Conservation (phyloP, 2,329 filamentous ascomycete species). For the Sporothrix curviconia region DNA sequence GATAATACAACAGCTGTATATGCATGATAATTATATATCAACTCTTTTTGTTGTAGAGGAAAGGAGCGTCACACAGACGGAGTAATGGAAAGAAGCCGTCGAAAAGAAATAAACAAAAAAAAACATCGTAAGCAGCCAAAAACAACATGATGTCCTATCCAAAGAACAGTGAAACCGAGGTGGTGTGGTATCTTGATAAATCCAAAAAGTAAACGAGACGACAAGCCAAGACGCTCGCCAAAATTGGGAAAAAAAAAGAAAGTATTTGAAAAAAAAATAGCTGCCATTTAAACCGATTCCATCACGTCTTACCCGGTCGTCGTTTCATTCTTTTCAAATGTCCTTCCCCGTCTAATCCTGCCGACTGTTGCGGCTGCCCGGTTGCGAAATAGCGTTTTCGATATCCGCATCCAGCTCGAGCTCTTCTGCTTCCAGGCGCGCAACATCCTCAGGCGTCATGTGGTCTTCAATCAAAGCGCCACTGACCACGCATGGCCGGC, state of each 20-base stretch:
- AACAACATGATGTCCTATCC: background rate
- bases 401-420: conserved; percentile 51
- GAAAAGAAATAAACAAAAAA: background rate
- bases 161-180: conserved; percentile 10
- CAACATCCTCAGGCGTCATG: conserved; percentile 53
- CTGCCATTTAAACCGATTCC: no score
- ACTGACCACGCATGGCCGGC: conserved; percentile 18
- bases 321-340: background rate
- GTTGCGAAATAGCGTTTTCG: conserved; percentile 32
- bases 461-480: conserved; percentile 47
- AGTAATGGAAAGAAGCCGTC: no score
- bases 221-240: background rate
- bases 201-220: background rate
- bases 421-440: conserved; percentile 52
- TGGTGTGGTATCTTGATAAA: background rate
- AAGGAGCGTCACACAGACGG: no score
- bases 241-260: background rate
- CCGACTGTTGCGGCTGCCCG: conserved; percentile 1
- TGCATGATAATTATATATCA: no score
- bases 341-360: background rate
- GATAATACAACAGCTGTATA: no score
- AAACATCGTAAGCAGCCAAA: background rate
- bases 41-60: no score
- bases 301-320: no score
- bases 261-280: background rate